Conservation (phyloP, 192 early-diverging fungal genomes). For the Coemansia sp. region DNA sequence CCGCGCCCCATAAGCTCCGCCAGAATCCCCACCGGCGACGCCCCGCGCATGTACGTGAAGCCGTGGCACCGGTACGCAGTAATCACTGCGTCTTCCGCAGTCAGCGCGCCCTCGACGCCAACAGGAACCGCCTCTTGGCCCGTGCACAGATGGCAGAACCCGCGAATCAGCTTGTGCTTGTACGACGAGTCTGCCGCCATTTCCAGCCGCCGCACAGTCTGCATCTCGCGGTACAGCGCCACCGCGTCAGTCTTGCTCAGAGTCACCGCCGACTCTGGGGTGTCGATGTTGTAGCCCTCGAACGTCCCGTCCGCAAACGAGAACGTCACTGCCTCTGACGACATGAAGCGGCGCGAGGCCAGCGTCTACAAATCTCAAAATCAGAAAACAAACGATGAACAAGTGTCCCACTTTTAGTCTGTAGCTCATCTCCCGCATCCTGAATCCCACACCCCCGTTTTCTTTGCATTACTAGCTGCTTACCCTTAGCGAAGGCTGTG, state of each 20-base stretch:
- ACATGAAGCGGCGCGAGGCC: slow-evolving; percentile 19
- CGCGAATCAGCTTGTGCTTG: slow-evolving; percentile 95
- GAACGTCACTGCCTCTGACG: slow-evolving; percentile 59
- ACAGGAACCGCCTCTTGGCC: slow-evolving; percentile 94
- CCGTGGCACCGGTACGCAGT: slow-evolving; percentile 99
- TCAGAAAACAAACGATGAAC: no score
- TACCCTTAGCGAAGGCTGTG: background rate
- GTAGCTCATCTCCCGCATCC: no score
- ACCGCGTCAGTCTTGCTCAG: slow-evolving; percentile 73
- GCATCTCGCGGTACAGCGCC: slow-evolving; percentile 85
- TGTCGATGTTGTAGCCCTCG: slow-evolving; percentile 81
- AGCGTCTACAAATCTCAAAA: background rate
- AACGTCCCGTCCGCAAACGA: slow-evolving; percentile 72
- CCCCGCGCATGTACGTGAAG: slow-evolving; percentile 87
- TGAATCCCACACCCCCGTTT: background rate
- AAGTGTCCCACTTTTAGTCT: no score
- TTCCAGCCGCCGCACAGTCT: slow-evolving; percentile 86
- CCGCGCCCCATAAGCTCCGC: slow-evolving; percentile 82
- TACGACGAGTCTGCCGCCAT: slow-evolving; percentile 92
- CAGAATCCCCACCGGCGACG: slow-evolving; percentile 61
- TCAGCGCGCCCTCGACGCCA: slow-evolving; percentile 91
- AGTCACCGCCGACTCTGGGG: slow-evolving; percentile 61
- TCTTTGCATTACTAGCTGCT: background rate
- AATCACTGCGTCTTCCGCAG: slow-evolving; percentile 87
- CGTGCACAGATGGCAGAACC: slow-evolving; percentile 98